phyloP scores from a whole-genome alignment of 352 stramenopile species.

The Phytophthora europaea region DNA sequence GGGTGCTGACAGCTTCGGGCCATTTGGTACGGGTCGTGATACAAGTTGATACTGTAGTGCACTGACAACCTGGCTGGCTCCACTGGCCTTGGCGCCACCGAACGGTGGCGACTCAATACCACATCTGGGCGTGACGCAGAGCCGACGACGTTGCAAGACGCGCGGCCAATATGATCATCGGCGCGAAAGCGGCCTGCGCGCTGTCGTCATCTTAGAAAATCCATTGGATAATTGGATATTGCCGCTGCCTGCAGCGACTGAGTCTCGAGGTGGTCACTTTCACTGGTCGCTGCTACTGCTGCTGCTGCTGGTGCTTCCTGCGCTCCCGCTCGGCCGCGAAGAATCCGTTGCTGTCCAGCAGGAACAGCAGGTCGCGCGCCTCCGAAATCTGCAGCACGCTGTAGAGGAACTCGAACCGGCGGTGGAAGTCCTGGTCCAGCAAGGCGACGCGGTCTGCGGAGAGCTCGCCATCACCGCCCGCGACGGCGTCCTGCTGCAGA shows the following conservation, averaged over 20 bases:
- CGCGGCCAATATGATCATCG: not conserved
- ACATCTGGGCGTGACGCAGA: constrained; percentile 7
- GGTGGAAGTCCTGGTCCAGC: constrained; percentile 65
- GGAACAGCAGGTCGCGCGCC: constrained; percentile 74
- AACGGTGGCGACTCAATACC: constrained; percentile 1
- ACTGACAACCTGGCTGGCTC: not conserved
- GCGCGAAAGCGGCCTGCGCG: not conserved
- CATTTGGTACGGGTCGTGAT: constrained; percentile 1
- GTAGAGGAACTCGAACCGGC: constrained; percentile 71
- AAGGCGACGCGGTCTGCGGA: constrained; percentile 45
- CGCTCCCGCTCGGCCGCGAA: constrained; percentile 58
- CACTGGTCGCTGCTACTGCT: constrained; percentile 11
- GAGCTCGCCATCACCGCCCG: constrained; percentile 10
- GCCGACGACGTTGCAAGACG: not conserved
- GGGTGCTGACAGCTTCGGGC: constrained; percentile 1
- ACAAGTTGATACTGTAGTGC: not conserved
- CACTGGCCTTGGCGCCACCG: constrained; percentile 1
- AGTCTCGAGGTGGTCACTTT: not conserved
- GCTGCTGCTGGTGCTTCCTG: constrained; percentile 41
- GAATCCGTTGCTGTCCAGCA: constrained; percentile 81
- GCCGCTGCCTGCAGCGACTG: constrained; percentile 20
- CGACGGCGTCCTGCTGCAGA: constrained; percentile 45
- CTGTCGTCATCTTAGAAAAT: constrained; percentile 41
- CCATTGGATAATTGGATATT: constrained; percentile 35
- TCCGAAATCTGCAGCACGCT: constrained; percentile 70